Percentiles rank a stretch among this genome's conserved stretches.
Evolutionary conservation across 2,329 filamentous ascomycete species (phyloP).

Genomic region (Xylaria sp.): DNA sequence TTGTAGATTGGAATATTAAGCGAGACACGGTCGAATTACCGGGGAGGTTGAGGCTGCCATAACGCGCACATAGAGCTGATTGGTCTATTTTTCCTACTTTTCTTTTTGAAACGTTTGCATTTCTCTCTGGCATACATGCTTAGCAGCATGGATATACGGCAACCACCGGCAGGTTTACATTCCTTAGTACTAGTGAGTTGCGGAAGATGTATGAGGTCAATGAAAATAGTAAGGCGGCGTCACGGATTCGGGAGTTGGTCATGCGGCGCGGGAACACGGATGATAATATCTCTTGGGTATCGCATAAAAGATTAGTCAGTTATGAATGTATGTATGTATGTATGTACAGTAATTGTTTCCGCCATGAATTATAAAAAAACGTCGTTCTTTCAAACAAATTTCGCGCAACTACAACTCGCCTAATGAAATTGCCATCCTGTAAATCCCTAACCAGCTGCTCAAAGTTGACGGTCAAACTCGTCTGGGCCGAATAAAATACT

Average conservation of each 20-base stretch:
- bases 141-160: not conserved
- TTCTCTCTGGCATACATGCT: not conserved
- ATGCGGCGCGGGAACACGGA: not conserved
- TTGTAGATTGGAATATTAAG: slow-evolving; percentile 35
- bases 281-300: slow-evolving; percentile 3
- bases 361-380: not conserved
- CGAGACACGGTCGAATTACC: not conserved
- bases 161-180: not conserved
- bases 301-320: not conserved
- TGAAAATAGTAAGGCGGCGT: not conserved
- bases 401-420: not conserved
- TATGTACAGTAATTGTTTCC: slow-evolving; percentile 15
- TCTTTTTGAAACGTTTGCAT: not conserved
- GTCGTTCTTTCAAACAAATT: not conserved
- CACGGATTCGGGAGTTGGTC: not conserved
- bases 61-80: not conserved
- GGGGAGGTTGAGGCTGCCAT: not conserved
- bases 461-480: slow-evolving; percentile 29
- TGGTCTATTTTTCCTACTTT: not conserved
- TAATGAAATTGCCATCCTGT: not conserved
- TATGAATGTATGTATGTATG: too few species aligned
- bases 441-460: not conserved
- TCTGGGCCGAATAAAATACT: slow-evolving; percentile 38
- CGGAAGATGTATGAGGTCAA: not conserved
- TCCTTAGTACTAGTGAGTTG: not conserved